Evolutionary conservation across 164 flowering plant species (phyloP).

Genomic region (Magnolia kwangsiensis): DNA sequence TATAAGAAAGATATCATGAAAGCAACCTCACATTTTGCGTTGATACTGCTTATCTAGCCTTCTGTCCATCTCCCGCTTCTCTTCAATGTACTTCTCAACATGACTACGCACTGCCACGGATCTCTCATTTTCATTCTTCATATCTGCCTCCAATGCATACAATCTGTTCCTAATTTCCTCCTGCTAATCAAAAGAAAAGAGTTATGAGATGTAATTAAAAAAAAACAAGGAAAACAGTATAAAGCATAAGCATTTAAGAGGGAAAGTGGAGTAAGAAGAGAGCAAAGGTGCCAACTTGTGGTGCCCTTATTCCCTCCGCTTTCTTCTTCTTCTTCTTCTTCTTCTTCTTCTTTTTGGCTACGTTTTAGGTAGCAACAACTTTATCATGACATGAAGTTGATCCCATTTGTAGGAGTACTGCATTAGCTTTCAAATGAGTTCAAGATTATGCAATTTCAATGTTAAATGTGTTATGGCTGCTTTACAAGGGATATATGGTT

Average conservation of each 20-base stretch:
- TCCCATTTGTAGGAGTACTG: too few species aligned
- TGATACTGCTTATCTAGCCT: constrained; percentile 73
- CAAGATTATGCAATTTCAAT: too few species aligned
- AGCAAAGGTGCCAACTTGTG: background rate
- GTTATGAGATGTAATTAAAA: background rate
- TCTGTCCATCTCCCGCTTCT: constrained; percentile 58
- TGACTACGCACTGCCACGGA: constrained; percentile 38
- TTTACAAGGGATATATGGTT: too few species aligned
- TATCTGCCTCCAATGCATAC: constrained; percentile 44
- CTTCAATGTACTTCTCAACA: constrained; percentile 48
- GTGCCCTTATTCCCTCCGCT: too few species aligned
- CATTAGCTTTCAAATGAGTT: too few species aligned
- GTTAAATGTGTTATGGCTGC: too few species aligned
- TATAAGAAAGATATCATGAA: background rate
- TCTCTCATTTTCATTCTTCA: constrained; percentile 43
- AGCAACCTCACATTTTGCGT: constrained; percentile 64
- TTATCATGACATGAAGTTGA: too few species aligned
- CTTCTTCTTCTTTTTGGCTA: too few species aligned
- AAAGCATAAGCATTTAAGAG: background rate
- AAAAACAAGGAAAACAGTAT: background rate
- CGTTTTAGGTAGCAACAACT: too few species aligned
- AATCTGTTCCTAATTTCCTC: constrained; percentile 63
- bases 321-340: too few species aligned
- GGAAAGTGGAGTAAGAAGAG: background rate
- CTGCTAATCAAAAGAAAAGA: constrained; percentile 32